Evolutionary conservation across 495 filamentous ascomycete genomes (phyloP).

Genomic region (Darksidea phi): DNA sequence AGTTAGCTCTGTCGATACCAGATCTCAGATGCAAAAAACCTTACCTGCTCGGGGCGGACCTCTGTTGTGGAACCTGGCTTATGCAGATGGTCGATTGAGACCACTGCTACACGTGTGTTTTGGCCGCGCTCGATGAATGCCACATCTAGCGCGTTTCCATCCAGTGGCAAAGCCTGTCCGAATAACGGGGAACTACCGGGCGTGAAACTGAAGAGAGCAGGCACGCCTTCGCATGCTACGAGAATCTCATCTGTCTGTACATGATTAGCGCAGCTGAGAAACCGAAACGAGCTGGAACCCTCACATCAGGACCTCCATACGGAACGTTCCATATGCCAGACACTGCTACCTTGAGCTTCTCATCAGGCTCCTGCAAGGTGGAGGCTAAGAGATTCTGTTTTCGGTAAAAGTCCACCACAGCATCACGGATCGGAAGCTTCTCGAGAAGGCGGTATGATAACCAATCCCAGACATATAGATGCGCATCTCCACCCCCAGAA

Average conservation of each 20-base stretch:
- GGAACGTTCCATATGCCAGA: constrained; percentile 36
- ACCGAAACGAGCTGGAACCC: not conserved
- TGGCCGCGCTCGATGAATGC: constrained; percentile 12
- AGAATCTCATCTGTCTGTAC: constrained; percentile 30
- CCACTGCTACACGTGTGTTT: constrained; percentile 8
- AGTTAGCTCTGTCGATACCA: constrained; percentile 2
- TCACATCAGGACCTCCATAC: constrained; percentile 3
- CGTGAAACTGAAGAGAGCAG: constrained; percentile 33
- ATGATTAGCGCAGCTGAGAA: not conserved
- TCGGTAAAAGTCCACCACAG: constrained; percentile 37
- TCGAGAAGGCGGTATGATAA: constrained; percentile 51
- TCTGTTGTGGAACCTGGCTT: constrained; percentile 35
- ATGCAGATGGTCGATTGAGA: constrained; percentile 40
- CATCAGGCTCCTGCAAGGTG: constrained; percentile 9
- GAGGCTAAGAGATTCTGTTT: not conserved
- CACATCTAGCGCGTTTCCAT: constrained; percentile 39
- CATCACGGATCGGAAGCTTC: constrained; percentile 51
- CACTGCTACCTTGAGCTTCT: constrained; percentile 30
- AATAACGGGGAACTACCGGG: not conserved
- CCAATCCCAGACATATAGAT: constrained; percentile 85
- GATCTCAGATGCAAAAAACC: not conserved
- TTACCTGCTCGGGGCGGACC: constrained; percentile 26
- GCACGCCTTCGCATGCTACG: constrained; percentile 40
- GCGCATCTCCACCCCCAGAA: constrained; percentile 82
- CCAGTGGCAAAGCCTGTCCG: constrained; percentile 14